These are phyloP conservation scores for Acacia melanoxylon DNA, from an alignment of 306 rosid genomes.

Conservation along the genomic window DNA sequence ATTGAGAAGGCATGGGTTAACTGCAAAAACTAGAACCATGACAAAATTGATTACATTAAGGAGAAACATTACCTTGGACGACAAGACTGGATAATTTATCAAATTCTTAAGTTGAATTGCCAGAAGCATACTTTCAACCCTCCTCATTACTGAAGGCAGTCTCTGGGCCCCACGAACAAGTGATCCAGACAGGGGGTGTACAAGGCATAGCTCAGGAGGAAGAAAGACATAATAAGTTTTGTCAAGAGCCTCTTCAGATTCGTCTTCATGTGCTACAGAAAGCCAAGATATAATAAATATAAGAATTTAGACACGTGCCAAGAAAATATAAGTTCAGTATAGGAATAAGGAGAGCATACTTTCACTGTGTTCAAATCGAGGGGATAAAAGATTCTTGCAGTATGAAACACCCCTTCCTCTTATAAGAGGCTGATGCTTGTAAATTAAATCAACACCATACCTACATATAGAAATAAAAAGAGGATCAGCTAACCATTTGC, in stretches of 20 bases:
- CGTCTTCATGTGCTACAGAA: slow-evolving; percentile 63
- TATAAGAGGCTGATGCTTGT: slow-evolving; percentile 89
- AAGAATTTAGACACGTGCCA: slow-evolving; percentile 15
- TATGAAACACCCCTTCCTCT: slow-evolving; percentile 98
- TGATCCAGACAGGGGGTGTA: slow-evolving; percentile 92
- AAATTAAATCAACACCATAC: slow-evolving; percentile 87
- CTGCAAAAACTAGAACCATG: slow-evolving; percentile 21
- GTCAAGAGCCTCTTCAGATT: slow-evolving; percentile 80
- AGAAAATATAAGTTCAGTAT: slow-evolving; percentile 1
- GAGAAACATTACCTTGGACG: slow-evolving; percentile 64
- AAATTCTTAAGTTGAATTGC: slow-evolving; percentile 78
- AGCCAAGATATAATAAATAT: slow-evolving; percentile 30
- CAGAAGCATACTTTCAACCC: slow-evolving; percentile 98
- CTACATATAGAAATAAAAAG: slow-evolving; percentile 47
- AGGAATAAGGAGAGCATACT: slow-evolving; percentile 49
- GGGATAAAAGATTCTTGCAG: slow-evolving; percentile 96
- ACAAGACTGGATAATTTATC: slow-evolving; percentile 69
- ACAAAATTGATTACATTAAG: slow-evolving; percentile 33
- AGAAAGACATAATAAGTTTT: slow-evolving; percentile 94
- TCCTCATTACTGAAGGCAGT: slow-evolving; percentile 96
- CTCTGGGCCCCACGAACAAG: slow-evolving; percentile 99
- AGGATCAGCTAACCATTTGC: slow-evolving; percentile 67
- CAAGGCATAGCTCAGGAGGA: slow-evolving; percentile 91
- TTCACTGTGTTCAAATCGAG: slow-evolving; percentile 89
- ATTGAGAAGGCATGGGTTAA: slow-evolving; percentile 27